phyloP scores from a whole-genome alignment of 441 rosid species.

The Bruguiera hainesii region DNA sequence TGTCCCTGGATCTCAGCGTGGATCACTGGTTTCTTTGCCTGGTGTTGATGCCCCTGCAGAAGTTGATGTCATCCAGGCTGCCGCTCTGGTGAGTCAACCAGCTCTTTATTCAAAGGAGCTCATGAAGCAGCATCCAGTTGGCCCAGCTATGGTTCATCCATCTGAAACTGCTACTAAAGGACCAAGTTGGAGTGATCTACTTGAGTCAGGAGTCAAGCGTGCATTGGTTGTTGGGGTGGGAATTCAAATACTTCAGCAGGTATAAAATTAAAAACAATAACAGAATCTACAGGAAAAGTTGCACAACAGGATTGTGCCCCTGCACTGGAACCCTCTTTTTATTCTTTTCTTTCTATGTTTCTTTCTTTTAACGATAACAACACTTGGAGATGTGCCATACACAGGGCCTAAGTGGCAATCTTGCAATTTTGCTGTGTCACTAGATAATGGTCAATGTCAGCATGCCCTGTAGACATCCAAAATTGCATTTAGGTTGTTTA shows the following conservation, averaged over 20 bases:
- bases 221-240: slow-evolving; percentile 69
- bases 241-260: slow-evolving; percentile 80
- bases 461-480: no score
- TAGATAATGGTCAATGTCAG: no score
- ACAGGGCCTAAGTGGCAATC: no score
- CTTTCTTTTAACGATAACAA: neutral
- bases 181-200: slow-evolving; percentile 60
- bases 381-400: no score
- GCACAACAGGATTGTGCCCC: neutral
- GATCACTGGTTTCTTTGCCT: slow-evolving; percentile 48
- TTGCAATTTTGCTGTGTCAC: no score
- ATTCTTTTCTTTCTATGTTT: neutral
- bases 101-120: slow-evolving; percentile 55
- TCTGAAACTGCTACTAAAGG: slow-evolving; percentile 47
- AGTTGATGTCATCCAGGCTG: slow-evolving; percentile 49
- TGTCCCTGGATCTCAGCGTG: slow-evolving; percentile 46
- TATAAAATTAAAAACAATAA: slow-evolving; percentile 38
- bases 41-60: slow-evolving; percentile 42
- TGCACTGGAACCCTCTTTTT: neutral
- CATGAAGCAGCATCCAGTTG: slow-evolving; percentile 50
- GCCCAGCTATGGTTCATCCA: slow-evolving; percentile 72
- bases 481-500: no score
- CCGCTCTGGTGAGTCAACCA: slow-evolving; percentile 68
- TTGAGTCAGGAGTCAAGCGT: slow-evolving; percentile 70
- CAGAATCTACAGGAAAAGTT: neutral